Base-by-base conservation (phyloP, 345 rosid species). In the Hibiscus tridactylites region DNA sequence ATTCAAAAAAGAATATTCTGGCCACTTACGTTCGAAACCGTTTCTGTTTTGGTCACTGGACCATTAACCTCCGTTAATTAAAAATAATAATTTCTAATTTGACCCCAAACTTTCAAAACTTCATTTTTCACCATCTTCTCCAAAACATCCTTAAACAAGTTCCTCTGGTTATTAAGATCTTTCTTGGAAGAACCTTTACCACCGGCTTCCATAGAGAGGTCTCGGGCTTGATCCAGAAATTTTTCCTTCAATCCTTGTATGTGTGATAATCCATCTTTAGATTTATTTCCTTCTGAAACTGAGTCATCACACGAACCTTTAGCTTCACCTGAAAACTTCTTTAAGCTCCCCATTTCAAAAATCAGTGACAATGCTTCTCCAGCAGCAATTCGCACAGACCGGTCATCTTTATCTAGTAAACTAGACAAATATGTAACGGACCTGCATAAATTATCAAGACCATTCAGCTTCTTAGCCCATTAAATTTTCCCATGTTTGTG, bases 121-220 rank as follows among this genome's bases (percentile, higher is more conserved):
- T n/a, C n/a, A n/a, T n/a, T n/a, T n/a, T n/a, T n/a, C n/a, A n/a
- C n/a, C n/a, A n/a, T n/a, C n/a, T n/a, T n/a, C 69, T 90, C 96
- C 73, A 88, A 67, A 37, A 95, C 78, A 79, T 92, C 97, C 87
- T 81, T 90, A 75, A 92, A 95, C 71, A 89, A 72, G 78, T 87
- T 90, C 13, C 99, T 79, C 81, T 92, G 99, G 75, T 76, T 88
- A 78, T 77, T 89, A 60, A 95, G 98, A 80, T 89, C 96, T 81
- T 92, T 92, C 90, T 95, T 95, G 24, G 86, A 82, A 37, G 97
- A 88, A 73, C 98, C 98, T 80, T 88, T 92, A 71, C 98, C 99
- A 53, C 90, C 21, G 9, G 57, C 21, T 52, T 52, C 21, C 21
- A 52, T 10, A 17, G 57, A 84, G 46, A 92, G 98, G 77, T 73